These are phyloP conservation scores for Physocladia obscura DNA, from an alignment of 192 early-diverging fungal species.

Conservation along the genomic window DNA sequence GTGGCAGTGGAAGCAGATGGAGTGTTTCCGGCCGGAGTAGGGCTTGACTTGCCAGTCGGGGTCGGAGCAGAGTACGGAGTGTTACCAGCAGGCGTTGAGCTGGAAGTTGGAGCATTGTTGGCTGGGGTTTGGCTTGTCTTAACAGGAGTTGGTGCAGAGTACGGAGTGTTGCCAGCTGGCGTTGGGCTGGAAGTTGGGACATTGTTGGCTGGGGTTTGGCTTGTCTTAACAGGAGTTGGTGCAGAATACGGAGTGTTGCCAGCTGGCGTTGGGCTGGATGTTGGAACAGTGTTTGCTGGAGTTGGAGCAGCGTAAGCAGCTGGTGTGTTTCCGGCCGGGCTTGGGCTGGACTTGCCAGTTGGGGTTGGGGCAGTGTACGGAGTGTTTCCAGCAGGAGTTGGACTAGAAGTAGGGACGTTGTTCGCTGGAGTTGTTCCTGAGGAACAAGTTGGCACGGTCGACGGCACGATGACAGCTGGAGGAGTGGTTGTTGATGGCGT, in stretches of 20 bases:
- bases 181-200: background rate
- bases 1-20: background rate
- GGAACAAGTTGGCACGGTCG: no score
- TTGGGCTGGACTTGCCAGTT: background rate
- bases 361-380: constrained; percentile 4
- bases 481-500: background rate
- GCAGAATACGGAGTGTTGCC: no score
- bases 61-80: background rate
- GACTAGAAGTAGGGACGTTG: background rate
- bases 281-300: no score
- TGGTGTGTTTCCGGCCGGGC: background rate
- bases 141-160: no score
- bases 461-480: background rate
- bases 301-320: background rate
- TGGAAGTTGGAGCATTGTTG: background rate
- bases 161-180: no score
- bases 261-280: background rate
- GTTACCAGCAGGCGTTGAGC: background rate
- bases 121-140: no score
- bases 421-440: no score
- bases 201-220: no score
- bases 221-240: no score
- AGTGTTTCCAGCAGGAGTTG: background rate
- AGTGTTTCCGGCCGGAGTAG: background rate
- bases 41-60: background rate